Base-by-base conservation (phyloP, 441 rosid genomes). In the Monsonia emarginata region DNA sequence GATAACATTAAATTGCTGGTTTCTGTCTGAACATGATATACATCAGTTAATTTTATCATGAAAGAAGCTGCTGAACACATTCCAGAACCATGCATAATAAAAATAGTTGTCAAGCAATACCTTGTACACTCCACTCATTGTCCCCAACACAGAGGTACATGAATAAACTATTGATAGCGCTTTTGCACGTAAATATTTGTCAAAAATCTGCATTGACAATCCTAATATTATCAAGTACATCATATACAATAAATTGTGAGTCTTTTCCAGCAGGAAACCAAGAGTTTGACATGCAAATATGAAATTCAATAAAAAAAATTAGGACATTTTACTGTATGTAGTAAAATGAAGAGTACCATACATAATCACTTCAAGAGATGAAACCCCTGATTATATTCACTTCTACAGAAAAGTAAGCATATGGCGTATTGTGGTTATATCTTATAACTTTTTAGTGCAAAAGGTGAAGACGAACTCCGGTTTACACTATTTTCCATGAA, bases 131-230 rank as follows among this genome's bases (percentile, higher is more conserved):
- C 90, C 96, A 79, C 89, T 87, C 93, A 90, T 85, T 63, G 79
- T 74, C 69, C 93, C 98, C 69, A 93, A 84, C 78, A 93, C 74
- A 36, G 91, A 86, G 66, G 79, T 73, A 78, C 96, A 90, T 46
- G 93, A 83, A 81, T 93, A 85, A 81, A 88, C 79, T 44, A 90
- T 86, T 66, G 96, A 82, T 65, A 90, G 85, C 72, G 98, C 91
- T 80, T 90, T 90, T n/a, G 86, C 76, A 32, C 88, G 82, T 70
- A 84, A 76, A 79, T 86, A 82, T 58, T 81, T 88, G 76, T 82
- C 85, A 78, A 81, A 93, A 67, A 72, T 82, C 98, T 93, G 88
- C 81, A 79, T 59, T 76, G 69, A 61, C 22, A 64, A 59, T 60
- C 32, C 48, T 16, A 56, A 62, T 69, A 66, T 30, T 61, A 31